Evolutionary conservation across 2,329 filamentous ascomycete species (phyloP), one percentile per base, ranked within the genome.

Genomic region (Sordariomycetes sp.): DNA sequence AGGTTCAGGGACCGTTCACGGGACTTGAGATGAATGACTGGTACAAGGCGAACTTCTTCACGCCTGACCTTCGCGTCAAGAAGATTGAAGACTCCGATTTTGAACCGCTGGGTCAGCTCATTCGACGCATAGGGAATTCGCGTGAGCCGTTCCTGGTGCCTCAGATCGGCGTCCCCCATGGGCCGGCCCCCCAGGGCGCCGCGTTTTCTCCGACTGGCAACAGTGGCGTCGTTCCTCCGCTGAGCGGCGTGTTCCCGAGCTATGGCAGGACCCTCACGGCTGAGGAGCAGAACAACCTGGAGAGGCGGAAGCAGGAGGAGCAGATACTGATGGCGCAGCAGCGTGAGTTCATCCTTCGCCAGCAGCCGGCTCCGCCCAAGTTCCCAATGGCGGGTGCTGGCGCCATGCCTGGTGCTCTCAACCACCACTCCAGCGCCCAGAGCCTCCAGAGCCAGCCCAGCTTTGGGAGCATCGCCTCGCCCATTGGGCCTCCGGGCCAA

Each of bases 31-130:
- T 99, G 94, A 95, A 99, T 64, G 95, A 99, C 65, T 99, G 94
- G 94, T 99, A 97, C 73, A 97, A 97, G 69, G 92, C 91, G 42
- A 91, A 92, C 52, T 99, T 97, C 74, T 99, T 99, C 72, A 95
- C 90, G 0, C 86, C 92, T 0, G 92, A 99, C 64, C 77, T 99
- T 22, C 83, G 95, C 51, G 94, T 99, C 35, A 96, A 95, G 74
- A 96, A 96, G 68, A 77, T 92, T 5, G 94, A 99, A 68, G 94
- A 99, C 65, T 76, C 79, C 0, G 92, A 99, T 54, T 99, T 96
- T 65, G 94, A 99, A 69, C 94, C 92, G 13, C 75, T 99, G 10
- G 94, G 92, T 2, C 91, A 97, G 70, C 81, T 99, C 25, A 96
- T 99, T 61, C 80, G 94, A 51, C 86, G 92, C 36, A 99, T 99